These are phyloP conservation scores for Gossypium australe DNA, from an alignment of 345 rosid genomes.

Conservation along the genomic window DNA sequence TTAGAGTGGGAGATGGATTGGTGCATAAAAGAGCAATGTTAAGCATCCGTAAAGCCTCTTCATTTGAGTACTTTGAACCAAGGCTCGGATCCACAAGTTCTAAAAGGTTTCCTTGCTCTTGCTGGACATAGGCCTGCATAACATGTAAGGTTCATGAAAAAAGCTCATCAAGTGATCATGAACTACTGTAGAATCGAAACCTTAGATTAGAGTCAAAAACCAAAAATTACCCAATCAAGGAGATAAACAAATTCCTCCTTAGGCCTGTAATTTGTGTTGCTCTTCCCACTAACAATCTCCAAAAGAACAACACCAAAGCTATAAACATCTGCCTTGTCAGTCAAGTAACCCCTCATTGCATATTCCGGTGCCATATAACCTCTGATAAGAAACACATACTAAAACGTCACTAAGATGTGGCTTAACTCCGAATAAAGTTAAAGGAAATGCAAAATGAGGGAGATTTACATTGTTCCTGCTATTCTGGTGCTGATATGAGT, in stretches of 20 bases:
- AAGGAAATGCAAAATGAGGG: background rate
- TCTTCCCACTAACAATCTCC: slow-evolving; percentile 88
- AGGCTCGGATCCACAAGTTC: slow-evolving; percentile 77
- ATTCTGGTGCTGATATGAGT: slow-evolving; percentile 69
- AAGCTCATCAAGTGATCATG: background rate
- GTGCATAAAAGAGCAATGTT: slow-evolving; percentile 76
- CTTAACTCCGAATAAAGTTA: background rate
- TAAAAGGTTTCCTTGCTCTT: slow-evolving; percentile 84
- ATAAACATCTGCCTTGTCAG: slow-evolving; percentile 89
- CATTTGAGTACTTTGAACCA: slow-evolving; percentile 43
- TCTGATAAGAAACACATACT: slow-evolving; percentile 25
- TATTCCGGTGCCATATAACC: slow-evolving; percentile 99
- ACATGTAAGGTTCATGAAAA: background rate
- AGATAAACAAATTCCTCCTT: slow-evolving; percentile 91
- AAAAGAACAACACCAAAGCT: slow-evolving; percentile 78
- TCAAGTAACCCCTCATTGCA: slow-evolving; percentile 97
- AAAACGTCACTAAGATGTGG: background rate
- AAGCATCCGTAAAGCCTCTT: slow-evolving; percentile 65
- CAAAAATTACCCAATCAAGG: slow-evolving; percentile 66
- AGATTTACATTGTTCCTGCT: slow-evolving; percentile 61
- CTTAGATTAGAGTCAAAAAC: background rate
- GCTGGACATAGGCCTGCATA: slow-evolving; percentile 67
- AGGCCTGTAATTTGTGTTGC: slow-evolving; percentile 92
- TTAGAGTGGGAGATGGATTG: slow-evolving; percentile 76
- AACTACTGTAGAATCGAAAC: background rate